These are phyloP conservation scores for Xylariaceae sp. DNA, from an alignment of 2,329 filamentous ascomycete species.

Conservation along the genomic window DNA sequence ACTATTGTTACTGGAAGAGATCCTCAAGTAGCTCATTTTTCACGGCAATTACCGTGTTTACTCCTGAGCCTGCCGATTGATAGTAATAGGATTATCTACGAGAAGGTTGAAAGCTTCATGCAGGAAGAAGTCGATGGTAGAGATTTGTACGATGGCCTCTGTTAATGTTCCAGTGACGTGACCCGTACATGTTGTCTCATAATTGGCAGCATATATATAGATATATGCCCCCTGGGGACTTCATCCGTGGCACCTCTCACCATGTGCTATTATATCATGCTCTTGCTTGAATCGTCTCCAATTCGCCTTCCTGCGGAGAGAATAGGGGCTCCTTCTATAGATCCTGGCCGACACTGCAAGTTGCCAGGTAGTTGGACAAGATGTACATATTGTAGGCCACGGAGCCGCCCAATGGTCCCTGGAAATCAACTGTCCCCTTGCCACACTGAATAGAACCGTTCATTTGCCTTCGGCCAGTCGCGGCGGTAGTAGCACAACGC, in stretches of 20 bases:
- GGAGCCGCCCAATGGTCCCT: constrained; percentile 23
- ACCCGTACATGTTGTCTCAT: neutral
- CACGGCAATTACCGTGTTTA: neutral
- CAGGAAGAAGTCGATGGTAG: neutral
- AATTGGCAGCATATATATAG: constrained; percentile 5
- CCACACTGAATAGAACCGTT: constrained; percentile 19
- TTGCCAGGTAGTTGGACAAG: constrained; percentile 12
- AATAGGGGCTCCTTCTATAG: constrained; percentile 15
- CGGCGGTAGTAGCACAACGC: constrained; percentile 19
- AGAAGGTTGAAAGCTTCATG: constrained; percentile 12
- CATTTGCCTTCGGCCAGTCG: constrained; percentile 28
- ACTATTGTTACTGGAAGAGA: constrained; percentile 10
- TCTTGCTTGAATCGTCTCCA: constrained; percentile 14
- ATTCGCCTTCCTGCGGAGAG: constrained; percentile 16
- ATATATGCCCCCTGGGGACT: constrained; percentile 1
- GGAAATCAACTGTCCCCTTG: constrained; percentile 16
- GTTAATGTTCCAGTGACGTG: neutral
- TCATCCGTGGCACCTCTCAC: constrained; percentile 9
- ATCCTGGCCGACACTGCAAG: neutral
- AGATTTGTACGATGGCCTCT: neutral
- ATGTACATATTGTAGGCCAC: constrained; percentile 14
- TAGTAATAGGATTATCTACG: neutral
- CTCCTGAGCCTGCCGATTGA: constrained; percentile 13
- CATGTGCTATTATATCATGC: constrained; percentile 16
- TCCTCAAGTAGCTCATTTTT: neutral